Evolutionary conservation across 129 eudicot genomes (phyloP), one percentile per base, ranked within the genome.

Genomic region (Gnaphalium uliginosum): DNA sequence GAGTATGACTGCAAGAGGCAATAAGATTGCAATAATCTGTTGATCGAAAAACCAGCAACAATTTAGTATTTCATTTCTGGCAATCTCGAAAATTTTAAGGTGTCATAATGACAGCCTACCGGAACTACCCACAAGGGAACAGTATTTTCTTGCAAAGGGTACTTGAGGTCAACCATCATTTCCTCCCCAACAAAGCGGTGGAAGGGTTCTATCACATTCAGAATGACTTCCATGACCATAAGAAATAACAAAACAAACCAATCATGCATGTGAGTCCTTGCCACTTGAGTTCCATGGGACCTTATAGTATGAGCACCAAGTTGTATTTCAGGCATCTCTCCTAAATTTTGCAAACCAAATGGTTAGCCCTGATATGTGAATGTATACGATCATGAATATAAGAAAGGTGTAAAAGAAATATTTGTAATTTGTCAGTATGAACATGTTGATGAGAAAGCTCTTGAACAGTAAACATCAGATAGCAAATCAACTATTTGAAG

Each of bases 41-140:
- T 57, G 23, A 29, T 76, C 66, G 21, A 18, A 69, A 79, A 39
- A 72, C 39, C 62, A 33, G 37, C 32, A 73, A 78, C 54, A 58
- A 13, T 66, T 63, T 0, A 67, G 21, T 50, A 46, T 69, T 69
- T 70, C 59, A 57, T 68, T 23, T 63, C 15, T 4, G 54, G 8
- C n/a, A 54, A 48, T 59, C 60, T 43, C 18, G 18, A 66, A 11
- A 35, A 27, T 22, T n/a, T 29, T 17, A 76, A 25, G 53, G 37
- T 60, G 35, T 77, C 39, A 69, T 67, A 35, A 35, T 63, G 39
- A 37, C 13, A 33, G 73, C 81, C 19, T 90, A 92, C 98, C 89
- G 96, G 98, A 54, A 87, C 95, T 21, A 89, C 89, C 98, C 98
- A 93, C 30, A 93, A 56, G 71, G 98, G 98, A 58, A 93, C 24